Conservation (phyloP, 1,284 basidiomycete species). For the Ustilago nuda region DNA sequence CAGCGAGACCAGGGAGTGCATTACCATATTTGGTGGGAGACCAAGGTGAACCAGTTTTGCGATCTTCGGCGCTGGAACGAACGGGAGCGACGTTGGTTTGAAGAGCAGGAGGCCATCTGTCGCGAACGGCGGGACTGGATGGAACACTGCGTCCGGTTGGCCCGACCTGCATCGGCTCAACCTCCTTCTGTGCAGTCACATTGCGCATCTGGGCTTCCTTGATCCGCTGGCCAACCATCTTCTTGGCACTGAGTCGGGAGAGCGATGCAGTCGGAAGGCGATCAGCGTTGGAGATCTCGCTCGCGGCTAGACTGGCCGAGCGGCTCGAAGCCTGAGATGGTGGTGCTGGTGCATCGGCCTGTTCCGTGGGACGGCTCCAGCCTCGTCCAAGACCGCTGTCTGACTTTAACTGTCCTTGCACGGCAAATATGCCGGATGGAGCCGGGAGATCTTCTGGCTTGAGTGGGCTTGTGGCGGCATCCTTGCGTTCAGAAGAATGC, state of each 20-base stretch:
- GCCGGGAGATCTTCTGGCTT: slow-evolving; percentile 40
- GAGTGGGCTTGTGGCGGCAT: slow-evolving; percentile 54
- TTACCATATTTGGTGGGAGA: slow-evolving; percentile 52
- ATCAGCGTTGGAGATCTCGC: slow-evolving; percentile 31
- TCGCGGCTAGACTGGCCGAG: slow-evolving; percentile 25
- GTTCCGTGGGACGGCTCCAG: slow-evolving; percentile 27
- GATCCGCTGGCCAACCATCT: slow-evolving; percentile 62
- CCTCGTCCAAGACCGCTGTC: slow-evolving; percentile 27
- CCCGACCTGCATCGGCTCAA: slow-evolving; percentile 32
- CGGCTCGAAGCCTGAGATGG: slow-evolving; percentile 21
- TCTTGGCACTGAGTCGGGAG: slow-evolving; percentile 56
- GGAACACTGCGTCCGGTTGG: slow-evolving; percentile 32
- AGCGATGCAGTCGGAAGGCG: slow-evolving; percentile 55
- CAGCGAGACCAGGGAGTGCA: slow-evolving; percentile 48
- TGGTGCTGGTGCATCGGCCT: slow-evolving; percentile 11
- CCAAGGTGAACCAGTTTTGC: slow-evolving; percentile 30
- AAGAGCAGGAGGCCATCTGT: slow-evolving; percentile 44
- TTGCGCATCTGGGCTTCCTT: slow-evolving; percentile 60
- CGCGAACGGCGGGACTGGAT: slow-evolving; percentile 43
- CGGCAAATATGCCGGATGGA: slow-evolving; percentile 16
- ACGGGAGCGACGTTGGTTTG: slow-evolving; percentile 27
- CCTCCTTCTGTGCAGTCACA: slow-evolving; percentile 35
- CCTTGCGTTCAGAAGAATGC: slow-evolving; percentile 35
- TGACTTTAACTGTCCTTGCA: slow-evolving; percentile 17
- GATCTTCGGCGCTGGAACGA: slow-evolving; percentile 27